These are phyloP conservation scores for Fraxinus nigra DNA, from an alignment of 305 asterid genomes.

Conservation along the genomic window DNA sequence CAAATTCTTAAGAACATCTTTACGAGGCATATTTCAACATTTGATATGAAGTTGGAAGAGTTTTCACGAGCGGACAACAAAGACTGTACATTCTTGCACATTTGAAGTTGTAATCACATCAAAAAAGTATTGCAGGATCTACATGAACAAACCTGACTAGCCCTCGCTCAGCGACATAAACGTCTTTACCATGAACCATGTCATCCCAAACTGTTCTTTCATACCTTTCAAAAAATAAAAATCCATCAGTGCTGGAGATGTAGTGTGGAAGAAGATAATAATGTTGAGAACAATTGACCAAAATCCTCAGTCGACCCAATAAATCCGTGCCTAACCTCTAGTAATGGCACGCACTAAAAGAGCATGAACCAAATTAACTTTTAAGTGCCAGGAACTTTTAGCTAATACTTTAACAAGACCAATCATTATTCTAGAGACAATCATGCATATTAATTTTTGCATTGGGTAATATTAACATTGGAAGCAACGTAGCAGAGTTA, in stretches of 20 bases:
- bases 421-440: not conserved
- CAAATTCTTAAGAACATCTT: not conserved
- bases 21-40: not conserved
- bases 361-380: not conserved
- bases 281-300: not conserved
- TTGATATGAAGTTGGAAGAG: conserved; percentile 8
- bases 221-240: conserved; percentile 47
- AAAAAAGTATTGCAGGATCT: not conserved
- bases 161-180: conserved; percentile 74
- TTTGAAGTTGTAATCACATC: not conserved
- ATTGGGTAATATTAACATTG: not conserved
- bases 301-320: not conserved
- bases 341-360: not conserved
- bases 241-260: conserved; percentile 13
- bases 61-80: not conserved
- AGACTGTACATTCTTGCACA: conserved; percentile 11
- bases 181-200: conserved; percentile 95
- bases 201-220: conserved; percentile 99
- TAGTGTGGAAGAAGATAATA: not conserved
- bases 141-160: conserved; percentile 68
- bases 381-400: not conserved
- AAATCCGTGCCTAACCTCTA: not conserved
- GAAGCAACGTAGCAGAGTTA: not conserved
- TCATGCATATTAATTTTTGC: not conserved
- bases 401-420: not conserved